These are phyloP conservation scores for Talaromyces sp. DNA, from an alignment of 2,329 filamentous ascomycete species.

Conservation along the genomic window DNA sequence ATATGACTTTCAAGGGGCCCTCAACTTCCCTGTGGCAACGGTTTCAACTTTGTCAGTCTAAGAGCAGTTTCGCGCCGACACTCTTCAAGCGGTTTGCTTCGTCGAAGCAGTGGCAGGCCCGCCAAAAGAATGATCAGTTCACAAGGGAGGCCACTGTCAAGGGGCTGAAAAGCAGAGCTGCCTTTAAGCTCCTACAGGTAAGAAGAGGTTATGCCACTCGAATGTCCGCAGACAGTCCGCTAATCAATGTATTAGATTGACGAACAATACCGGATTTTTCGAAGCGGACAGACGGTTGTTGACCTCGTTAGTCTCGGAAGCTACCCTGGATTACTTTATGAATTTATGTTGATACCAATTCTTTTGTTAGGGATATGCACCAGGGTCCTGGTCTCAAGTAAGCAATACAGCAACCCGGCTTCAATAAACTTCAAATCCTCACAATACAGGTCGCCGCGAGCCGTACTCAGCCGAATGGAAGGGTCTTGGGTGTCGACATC, in stretches of 20 bases:
- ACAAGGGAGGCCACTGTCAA: conserved; percentile 71
- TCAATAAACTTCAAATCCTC: not conserved
- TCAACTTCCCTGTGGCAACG: conserved; percentile 1
- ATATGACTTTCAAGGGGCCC: not conserved
- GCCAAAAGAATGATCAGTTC: conserved; percentile 70
- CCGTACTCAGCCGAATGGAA: conserved; percentile 68
- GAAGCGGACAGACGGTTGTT: conserved; percentile 75
- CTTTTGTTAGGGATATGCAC: conserved; percentile 41
- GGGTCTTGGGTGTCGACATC: conserved; percentile 87
- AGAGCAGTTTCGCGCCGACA: conserved; percentile 1
- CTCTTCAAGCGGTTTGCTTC: conserved; percentile 41
- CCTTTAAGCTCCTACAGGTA: conserved; percentile 88
- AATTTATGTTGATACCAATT: conserved; percentile 2
- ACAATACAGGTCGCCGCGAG: conserved; percentile 70
- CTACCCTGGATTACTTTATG: not conserved
- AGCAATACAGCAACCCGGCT: not conserved
- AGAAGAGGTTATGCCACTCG: conserved; percentile 2
- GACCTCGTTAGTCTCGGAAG: conserved; percentile 61
- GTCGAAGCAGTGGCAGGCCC: conserved; percentile 74
- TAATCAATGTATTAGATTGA: conserved; percentile 60
- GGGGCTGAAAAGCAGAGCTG: conserved; percentile 82
- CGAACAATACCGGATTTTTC: conserved; percentile 73
- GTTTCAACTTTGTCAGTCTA: conserved; percentile 21
- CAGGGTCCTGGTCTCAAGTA: conserved; percentile 59
- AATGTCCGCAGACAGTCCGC: conserved; percentile 7